These are phyloP conservation scores for Alternaria viburni DNA, from an alignment of 2,329 filamentous ascomycete genomes.

Conservation along the genomic window DNA sequence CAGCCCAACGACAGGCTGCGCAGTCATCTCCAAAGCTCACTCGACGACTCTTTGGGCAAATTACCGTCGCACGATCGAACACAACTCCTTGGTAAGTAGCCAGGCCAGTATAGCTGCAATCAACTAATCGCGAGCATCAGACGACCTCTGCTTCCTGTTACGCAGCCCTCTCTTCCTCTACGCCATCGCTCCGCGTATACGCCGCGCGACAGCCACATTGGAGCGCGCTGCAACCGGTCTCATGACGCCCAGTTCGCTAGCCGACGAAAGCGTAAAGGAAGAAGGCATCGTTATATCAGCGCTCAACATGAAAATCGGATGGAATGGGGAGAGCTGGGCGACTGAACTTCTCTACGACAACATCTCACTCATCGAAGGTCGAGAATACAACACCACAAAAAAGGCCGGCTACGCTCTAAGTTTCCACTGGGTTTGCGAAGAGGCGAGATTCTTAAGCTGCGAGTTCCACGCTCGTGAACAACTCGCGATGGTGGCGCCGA, in stretches of 20 bases:
- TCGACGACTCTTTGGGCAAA: conserved; percentile 7
- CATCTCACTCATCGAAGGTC: conserved; percentile 11
- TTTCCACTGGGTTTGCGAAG: conserved; percentile 19
- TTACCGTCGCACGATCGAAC: conserved; percentile 7
- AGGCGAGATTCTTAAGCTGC: conserved; percentile 7
- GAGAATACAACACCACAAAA: neutral
- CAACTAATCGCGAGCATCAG: neutral
- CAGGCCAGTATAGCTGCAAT: neutral
- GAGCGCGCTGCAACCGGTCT: neutral
- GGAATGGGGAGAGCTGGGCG: conserved; percentile 10
- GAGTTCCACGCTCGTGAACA: conserved; percentile 16
- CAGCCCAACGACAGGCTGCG: neutral
- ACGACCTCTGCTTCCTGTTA: conserved; percentile 14
- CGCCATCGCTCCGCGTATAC: conserved; percentile 7
- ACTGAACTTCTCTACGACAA: conserved; percentile 4
- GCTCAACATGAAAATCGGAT: conserved; percentile 6
- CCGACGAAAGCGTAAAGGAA: neutral
- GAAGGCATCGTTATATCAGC: neutral
- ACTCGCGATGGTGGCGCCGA: neutral
- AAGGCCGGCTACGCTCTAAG: conserved; percentile 5
- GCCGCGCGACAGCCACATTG: neutral
- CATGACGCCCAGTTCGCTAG: neutral
- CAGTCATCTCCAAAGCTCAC: neutral
- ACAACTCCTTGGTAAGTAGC: conserved; percentile 7
- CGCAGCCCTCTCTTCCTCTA: conserved; percentile 14